These are phyloP conservation scores for Tetrapisispora namnaoensis DNA, from an alignment of 805 yeast species.

Conservation along the genomic window DNA sequence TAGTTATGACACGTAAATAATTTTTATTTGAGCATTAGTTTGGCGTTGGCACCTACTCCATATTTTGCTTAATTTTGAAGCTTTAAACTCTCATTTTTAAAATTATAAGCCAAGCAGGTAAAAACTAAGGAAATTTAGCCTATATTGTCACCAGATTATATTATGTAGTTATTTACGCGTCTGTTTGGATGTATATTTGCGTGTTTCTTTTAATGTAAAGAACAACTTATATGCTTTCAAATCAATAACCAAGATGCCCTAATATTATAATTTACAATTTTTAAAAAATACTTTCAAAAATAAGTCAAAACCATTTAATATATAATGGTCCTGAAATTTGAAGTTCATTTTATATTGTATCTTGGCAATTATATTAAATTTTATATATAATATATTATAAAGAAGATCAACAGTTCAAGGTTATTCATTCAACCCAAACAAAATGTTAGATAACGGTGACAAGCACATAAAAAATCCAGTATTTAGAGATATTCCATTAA, in stretches of 20 bases:
- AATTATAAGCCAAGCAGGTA: not conserved
- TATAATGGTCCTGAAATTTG: not conserved
- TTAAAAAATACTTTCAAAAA: no score
- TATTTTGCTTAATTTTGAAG: no score
- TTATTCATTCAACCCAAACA: not conserved
- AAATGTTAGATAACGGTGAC: slow-evolving; percentile 1
- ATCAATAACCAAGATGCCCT: not conserved
- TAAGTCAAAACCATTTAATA: not conserved
- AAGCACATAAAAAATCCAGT: slow-evolving; percentile 1
- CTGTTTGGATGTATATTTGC: not conserved
- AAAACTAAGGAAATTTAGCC: not conserved
- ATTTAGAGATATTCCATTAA: slow-evolving; percentile 1
- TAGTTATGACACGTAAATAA: no score
- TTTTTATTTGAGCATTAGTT: no score
- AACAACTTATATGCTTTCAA: not conserved
- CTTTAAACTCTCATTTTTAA: not conserved
- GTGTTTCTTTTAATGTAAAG: not conserved
- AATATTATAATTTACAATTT: no score
- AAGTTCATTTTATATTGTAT: no score
- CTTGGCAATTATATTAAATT: not conserved
- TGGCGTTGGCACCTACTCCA: no score
- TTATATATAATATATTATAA: not conserved
- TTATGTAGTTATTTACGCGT: not conserved
- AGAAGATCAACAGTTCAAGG: not conserved
- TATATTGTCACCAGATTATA: not conserved